A percentile compares a stretch with the other conserved stretches of the same genome.
These are phyloP conservation scores for Tuber aestivum DNA, from an alignment of 495 filamentous ascomycete species.

Conservation along the genomic window DNA sequence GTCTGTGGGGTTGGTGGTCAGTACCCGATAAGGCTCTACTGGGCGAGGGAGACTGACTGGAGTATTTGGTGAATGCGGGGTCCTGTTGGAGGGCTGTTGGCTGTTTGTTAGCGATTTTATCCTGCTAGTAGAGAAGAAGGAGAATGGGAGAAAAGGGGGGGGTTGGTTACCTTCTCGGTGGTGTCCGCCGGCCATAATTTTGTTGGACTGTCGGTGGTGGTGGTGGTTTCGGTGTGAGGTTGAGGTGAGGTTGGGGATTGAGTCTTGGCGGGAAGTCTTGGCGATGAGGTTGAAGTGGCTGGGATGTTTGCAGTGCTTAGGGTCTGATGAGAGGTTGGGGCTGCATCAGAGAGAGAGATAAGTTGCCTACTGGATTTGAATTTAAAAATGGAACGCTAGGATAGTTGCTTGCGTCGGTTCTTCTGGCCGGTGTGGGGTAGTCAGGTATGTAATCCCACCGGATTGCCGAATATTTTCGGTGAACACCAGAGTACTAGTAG, in stretches of 20 bases:
- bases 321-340: too few species aligned
- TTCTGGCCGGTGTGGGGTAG: not conserved
- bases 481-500: not conserved
- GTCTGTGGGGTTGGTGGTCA: slow-evolving; percentile 50
- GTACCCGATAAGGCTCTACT: not conserved
- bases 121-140: not conserved
- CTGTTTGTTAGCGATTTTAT: not conserved
- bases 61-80: slow-evolving; percentile 70
- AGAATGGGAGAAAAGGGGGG: not conserved
- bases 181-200: not conserved
- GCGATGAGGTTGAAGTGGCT: not conserved
- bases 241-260: not conserved
- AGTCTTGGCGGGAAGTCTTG: not conserved
- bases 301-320: not conserved
- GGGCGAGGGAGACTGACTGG: slow-evolving; percentile 54
- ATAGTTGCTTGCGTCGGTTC: not conserved
- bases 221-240: not conserved
- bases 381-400: not conserved
- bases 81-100: slow-evolving; percentile 58
- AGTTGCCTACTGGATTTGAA: not conserved
- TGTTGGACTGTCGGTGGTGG: not conserved
- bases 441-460: not conserved
- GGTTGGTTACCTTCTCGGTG: not conserved
- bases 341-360: not conserved
- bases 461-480: not conserved